Conservation (phyloP, 371 early-diverging fungal species). For the Mortierella sp. region DNA sequence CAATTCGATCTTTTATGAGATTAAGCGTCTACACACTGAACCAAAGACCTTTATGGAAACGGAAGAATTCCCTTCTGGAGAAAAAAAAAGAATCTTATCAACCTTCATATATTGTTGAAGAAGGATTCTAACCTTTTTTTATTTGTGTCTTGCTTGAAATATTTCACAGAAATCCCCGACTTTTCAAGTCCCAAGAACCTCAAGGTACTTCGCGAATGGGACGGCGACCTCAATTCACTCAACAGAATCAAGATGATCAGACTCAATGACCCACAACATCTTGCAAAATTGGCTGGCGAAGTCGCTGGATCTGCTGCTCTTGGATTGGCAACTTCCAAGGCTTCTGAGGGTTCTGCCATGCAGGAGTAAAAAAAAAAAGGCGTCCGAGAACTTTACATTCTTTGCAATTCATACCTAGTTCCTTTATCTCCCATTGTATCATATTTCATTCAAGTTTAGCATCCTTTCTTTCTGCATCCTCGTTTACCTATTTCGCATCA, state of each 20-base stretch:
- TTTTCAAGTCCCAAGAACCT: slow-evolving; percentile 68
- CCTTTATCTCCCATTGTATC: not conserved
- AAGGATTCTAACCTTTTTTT: too few species aligned
- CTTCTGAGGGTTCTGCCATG: slow-evolving; percentile 34
- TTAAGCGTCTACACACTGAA: slow-evolving; percentile 41
- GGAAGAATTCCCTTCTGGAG: not conserved
- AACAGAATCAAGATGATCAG: slow-evolving; percentile 48
- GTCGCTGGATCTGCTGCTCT: slow-evolving; percentile 31
- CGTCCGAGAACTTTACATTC: not conserved
- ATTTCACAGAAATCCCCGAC: slow-evolving; percentile 66
- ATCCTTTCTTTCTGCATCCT: not conserved
- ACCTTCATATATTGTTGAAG: too few species aligned
- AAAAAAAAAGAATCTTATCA: not conserved
- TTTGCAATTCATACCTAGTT: not conserved
- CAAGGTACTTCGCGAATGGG: slow-evolving; percentile 66
- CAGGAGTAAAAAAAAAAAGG: slow-evolving; percentile 31
- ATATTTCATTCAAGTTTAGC: not conserved
- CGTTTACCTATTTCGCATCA: not conserved
- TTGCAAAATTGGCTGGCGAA: slow-evolving; percentile 38
- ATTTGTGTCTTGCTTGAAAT: not conserved
- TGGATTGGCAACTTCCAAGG: slow-evolving; percentile 24
- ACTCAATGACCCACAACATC: slow-evolving; percentile 46
- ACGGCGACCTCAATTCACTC: slow-evolving; percentile 68
- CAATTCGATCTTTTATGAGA: slow-evolving; percentile 50
- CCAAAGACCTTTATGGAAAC: not conserved